Conservation (phyloP, 495 filamentous ascomycete species). For the Lepraria neglecta region DNA sequence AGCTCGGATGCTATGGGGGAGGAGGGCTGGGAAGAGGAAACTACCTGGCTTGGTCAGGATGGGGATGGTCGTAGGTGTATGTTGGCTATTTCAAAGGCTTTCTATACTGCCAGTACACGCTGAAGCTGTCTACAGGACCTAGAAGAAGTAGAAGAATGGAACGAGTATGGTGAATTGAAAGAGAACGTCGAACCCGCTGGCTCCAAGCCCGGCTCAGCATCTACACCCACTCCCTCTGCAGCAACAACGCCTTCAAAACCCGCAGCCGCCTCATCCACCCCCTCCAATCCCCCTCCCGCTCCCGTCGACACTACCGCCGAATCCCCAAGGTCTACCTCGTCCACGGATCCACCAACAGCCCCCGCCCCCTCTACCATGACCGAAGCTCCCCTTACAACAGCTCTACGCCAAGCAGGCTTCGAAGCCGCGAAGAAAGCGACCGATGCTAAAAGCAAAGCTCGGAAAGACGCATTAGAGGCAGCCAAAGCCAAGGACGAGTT, state of each 20-base stretch:
- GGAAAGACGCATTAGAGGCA: constrained; percentile 17
- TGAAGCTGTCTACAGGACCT: constrained; percentile 58
- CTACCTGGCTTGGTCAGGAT: constrained; percentile 84
- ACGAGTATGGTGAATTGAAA: constrained; percentile 94
- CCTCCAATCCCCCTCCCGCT: constrained; percentile 32
- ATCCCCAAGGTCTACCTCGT: constrained; percentile 26
- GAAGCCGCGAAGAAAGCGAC: constrained; percentile 63
- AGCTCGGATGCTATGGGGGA: constrained; percentile 84
- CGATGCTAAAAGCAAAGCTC: constrained; percentile 30
- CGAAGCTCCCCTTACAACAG: constrained; percentile 39
- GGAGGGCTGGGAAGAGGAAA: constrained; percentile 72
- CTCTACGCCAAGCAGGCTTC: constrained; percentile 58
- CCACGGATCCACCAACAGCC: constrained; percentile 10
- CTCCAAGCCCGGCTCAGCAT: constrained; percentile 38
- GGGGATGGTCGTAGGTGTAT: constrained; percentile 78
- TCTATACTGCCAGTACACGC: neutral
- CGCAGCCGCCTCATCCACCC: constrained; percentile 30
- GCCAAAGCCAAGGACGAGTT: neutral
- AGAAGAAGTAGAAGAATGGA: constrained; percentile 96
- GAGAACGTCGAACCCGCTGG: constrained; percentile 55
- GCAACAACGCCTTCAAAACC: constrained; percentile 30
- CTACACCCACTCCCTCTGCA: constrained; percentile 44
- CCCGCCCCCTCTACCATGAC: constrained; percentile 4
- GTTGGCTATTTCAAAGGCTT: constrained; percentile 31
- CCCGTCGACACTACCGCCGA: constrained; percentile 32